Conservation (phyloP, 805 yeast genomes). For the Candida germanica region DNA sequence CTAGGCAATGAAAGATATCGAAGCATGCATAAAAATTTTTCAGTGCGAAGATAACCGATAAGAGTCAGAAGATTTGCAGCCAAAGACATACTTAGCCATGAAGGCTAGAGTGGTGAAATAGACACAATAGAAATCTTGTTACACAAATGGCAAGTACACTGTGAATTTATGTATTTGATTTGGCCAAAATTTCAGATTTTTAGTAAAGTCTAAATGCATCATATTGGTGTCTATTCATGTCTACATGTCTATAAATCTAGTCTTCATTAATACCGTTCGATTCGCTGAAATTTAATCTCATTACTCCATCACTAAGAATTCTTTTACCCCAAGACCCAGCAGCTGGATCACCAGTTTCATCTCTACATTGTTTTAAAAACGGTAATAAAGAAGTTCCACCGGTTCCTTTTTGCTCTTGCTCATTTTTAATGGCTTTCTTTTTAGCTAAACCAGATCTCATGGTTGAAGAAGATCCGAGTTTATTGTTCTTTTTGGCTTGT, state of each 20-base stretch:
- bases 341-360: slow-evolving; percentile 91
- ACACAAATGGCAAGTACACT: no score
- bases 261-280: slow-evolving; percentile 43
- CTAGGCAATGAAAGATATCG: slow-evolving; percentile 1
- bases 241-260: slow-evolving; percentile 13
- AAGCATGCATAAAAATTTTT: slow-evolving; percentile 6
- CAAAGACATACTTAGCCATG: no score
- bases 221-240: no score
- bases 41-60: slow-evolving; percentile 4
- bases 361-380: slow-evolving; percentile 91
- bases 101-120: no score
- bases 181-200: no score
- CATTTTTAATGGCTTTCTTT: slow-evolving; percentile 37
- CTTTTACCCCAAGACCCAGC: slow-evolving; percentile 91
- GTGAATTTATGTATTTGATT: no score
- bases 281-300: slow-evolving; percentile 38
- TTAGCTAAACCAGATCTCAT: slow-evolving; percentile 66
- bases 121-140: no score
- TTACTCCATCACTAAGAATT: slow-evolving; percentile 54
- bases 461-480: slow-evolving; percentile 56
- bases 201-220: no score
- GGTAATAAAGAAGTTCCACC: slow-evolving; percentile 94
- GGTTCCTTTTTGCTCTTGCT: slow-evolving; percentile 71
- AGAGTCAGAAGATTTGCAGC: not conserved
- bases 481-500: slow-evolving; percentile 61